Evolutionary conservation across 176 grass and related monocot genomes (phyloP), one percentile per base, ranked within the genome.

Genomic region (Rhynchospora pubera): DNA sequence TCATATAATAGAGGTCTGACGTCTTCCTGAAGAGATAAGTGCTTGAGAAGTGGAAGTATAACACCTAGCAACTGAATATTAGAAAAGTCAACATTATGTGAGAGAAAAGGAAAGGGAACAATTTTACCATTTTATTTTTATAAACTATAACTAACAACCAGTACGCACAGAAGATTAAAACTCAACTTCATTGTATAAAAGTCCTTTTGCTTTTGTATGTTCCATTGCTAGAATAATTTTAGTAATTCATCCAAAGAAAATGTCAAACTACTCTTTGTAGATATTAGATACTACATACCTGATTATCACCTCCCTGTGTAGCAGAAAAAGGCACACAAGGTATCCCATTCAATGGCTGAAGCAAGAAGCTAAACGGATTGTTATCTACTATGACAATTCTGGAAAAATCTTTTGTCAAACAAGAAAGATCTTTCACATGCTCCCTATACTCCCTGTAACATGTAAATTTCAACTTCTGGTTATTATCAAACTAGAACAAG

Each of bases 361-460:
- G 83, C 70, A 99, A 90, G 89, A 99, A 99, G 79, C 93, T 96
- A 85, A 96, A 99, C 5, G 97, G 97, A 53, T 99, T 99, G 80
- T 99, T 99, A 80, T 99, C 97, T 7, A 99, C 97, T 78, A 99
- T 82, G 50, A 96, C 93, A 5, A 81, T 87, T 79, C 92, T 89
- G 45, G 84, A 85, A 82, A 96, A 90, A 67, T 96, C 87, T 80
- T 93, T 93, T 45, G 89, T 88, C 83, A 99, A 23, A 32, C 90
- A 88, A 83, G 97, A 88, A 87, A 99, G 91, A 90, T 99, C 97
- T 91, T 99, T 99, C 58, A 99, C 97, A 84, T 99, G 92, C 83
- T 99, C 97, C 63, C 97, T 86, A 55, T 90, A 91, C 82, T 99
- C 91, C 86, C 97, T 99, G 97, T 48, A 90, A 84, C 67, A 63